Percentiles rank a stretch among this genome's conserved stretches.
Evolutionary conservation across 2,329 filamentous ascomycete genomes (phyloP).

Genomic region (Pestalotiopsis sp.): DNA sequence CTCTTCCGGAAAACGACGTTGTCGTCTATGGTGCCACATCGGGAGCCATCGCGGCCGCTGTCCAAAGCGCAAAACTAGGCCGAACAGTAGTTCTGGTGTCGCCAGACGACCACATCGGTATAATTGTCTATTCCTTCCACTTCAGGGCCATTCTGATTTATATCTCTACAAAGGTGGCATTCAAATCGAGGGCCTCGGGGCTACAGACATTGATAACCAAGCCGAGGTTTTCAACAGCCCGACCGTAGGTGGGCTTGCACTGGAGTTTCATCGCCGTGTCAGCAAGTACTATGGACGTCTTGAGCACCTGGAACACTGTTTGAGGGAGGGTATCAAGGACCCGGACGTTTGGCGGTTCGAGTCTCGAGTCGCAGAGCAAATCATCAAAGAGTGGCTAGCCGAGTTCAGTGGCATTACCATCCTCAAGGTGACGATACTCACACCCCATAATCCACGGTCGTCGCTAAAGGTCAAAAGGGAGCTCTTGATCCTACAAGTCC

Average conservation of each 20-base stretch:
- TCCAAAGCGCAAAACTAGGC: slow-evolving; percentile 21
- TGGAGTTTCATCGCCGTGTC: slow-evolving; percentile 23
- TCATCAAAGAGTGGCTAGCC: slow-evolving; percentile 21
- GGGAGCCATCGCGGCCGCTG: slow-evolving; percentile 19
- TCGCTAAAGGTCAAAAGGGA: background rate
- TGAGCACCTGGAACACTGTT: slow-evolving; percentile 18
- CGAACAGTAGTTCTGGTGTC: slow-evolving; percentile 17
- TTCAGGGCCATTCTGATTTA: background rate
- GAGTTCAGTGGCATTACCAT: slow-evolving; percentile 14
- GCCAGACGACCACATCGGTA: slow-evolving; percentile 19
- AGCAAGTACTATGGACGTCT: slow-evolving; percentile 21
- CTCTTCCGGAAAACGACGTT: slow-evolving; percentile 16
- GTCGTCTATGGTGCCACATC: slow-evolving; percentile 23
- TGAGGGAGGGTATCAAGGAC: slow-evolving; percentile 15
- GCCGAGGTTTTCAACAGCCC: slow-evolving; percentile 21
- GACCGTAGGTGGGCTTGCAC: slow-evolving; percentile 17
- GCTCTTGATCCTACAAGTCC: background rate
- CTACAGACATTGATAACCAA: slow-evolving; percentile 24
- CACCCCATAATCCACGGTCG: background rate
- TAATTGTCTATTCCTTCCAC: background rate
- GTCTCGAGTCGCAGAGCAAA: slow-evolving; percentile 22
- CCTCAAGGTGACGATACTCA: slow-evolving; percentile 1
- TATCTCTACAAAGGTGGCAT: slow-evolving; percentile 15
- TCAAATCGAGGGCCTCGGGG: slow-evolving; percentile 25
- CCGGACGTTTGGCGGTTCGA: slow-evolving; percentile 25